Conservation (phyloP, 1,139 yeast genomes). For the Entelexis paramagnoliae region DNA sequence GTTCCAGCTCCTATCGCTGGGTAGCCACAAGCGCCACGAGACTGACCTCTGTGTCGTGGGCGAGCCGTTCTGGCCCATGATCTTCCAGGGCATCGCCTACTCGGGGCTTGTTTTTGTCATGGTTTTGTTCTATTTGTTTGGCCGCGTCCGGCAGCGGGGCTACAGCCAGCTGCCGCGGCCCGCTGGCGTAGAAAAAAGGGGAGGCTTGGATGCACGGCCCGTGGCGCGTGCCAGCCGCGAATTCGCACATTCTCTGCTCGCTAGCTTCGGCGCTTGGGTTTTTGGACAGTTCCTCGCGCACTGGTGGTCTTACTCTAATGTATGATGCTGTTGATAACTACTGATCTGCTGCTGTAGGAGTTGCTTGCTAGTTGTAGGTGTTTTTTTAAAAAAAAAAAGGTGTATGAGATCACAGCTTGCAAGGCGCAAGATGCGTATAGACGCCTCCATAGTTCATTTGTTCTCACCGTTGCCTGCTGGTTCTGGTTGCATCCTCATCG, state of each 20-base stretch:
- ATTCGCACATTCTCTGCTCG: neutral
- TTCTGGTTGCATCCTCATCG: too few species aligned
- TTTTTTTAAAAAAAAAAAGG: too few species aligned
- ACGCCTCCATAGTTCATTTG: too few species aligned
- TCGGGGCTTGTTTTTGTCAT: neutral
- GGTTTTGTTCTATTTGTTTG: neutral
- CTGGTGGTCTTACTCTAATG: conserved; percentile 11
- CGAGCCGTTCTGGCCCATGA: conserved; percentile 47
- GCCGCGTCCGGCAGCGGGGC: neutral
- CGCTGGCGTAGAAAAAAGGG: neutral
- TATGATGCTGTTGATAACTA: neutral
- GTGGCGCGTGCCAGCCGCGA: conserved; percentile 1
- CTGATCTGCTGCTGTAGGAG: too few species aligned
- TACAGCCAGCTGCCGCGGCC: neutral
- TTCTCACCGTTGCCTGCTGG: too few species aligned
- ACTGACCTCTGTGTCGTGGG: conserved; percentile 60
- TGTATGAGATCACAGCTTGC: too few species aligned
- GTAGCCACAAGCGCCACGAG: conserved; percentile 30
- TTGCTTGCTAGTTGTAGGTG: too few species aligned
- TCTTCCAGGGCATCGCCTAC: conserved; percentile 26
- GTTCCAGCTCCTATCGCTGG: conserved; percentile 62
- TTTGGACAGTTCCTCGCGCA: conserved; percentile 9
- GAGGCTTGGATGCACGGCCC: neutral
- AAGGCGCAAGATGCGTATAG: too few species aligned
- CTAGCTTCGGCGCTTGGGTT: conserved; percentile 10